Conservation (phyloP, 2,329 filamentous ascomycete genomes). For the Neonectria coccinea region DNA sequence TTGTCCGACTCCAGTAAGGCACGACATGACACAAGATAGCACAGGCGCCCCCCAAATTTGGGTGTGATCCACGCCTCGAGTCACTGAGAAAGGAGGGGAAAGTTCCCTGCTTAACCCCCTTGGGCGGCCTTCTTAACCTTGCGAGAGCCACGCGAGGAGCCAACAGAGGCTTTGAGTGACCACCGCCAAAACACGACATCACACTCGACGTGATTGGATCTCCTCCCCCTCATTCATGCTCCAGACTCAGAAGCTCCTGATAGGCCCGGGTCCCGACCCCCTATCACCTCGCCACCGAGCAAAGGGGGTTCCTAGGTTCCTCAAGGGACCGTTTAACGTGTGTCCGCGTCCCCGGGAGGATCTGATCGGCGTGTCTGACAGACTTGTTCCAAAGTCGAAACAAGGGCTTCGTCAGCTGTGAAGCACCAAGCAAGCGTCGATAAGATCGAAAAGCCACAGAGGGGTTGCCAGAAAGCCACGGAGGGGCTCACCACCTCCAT, state of each 20-base stretch:
- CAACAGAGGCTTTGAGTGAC: background rate
- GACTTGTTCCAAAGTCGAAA: constrained; percentile 43
- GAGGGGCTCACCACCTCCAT: background rate
- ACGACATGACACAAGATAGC: constrained; percentile 17
- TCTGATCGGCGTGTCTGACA: constrained; percentile 35
- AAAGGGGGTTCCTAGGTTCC: constrained; percentile 28
- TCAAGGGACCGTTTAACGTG: constrained; percentile 3
- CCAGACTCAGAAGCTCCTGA: constrained; percentile 11
- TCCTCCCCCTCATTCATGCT: constrained; percentile 13
- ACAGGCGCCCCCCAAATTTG: constrained; percentile 15
- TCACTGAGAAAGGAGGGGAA: constrained; percentile 26
- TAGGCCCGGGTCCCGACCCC: constrained; percentile 18
- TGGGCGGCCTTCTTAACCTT: constrained; percentile 9
- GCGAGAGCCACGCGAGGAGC: constrained; percentile 1
- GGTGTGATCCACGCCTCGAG: constrained; percentile 32
- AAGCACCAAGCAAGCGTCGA: constrained; percentile 1
- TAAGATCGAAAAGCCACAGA: constrained; percentile 35
- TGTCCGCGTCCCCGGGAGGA: constrained; percentile 28
- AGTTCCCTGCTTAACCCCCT: constrained; percentile 23
- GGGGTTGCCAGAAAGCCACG: no score
- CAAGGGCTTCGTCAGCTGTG: constrained; percentile 43
- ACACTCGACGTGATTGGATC: constrained; percentile 12
- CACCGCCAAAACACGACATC: constrained; percentile 6
- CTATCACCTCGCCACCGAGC: constrained; percentile 40
- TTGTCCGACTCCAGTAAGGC: constrained; percentile 27